Evolutionary conservation across 768 basidiomycete genomes (phyloP), one percentile per base, ranked within the genome.

Genomic region (Leccinum subtestaceum): DNA sequence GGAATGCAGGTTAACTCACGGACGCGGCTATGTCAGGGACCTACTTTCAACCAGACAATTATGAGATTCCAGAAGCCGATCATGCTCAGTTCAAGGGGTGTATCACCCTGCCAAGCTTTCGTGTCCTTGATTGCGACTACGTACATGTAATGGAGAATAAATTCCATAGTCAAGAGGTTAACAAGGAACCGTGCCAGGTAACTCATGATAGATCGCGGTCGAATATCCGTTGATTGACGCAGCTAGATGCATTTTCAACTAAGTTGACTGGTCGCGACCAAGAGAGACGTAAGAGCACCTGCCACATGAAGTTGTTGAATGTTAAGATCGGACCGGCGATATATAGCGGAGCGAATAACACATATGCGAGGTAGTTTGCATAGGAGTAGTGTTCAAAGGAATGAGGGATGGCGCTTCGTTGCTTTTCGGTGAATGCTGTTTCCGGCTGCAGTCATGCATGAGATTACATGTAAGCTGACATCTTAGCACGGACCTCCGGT

Each of bases 51-150:
- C 97, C 96, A 98, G 1, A 98, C 91, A 32, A 98, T 79, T 27
- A 96, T 89, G 50, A 98, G 80, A 69, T 96, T 98, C 96, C 95
- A 98, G 67, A 97, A 95, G 0, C 96, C 95, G 49, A 98, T 84
- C 89, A 97, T 90, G 65, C 86, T 85, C 19, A 98, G 80, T 69
- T 98, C 82, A 8, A 87, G 83, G 0, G 94, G 88, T 0, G 85
- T 82, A 65, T 88, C 83, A 5, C 89, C 91, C 4, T 70, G 63
- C 96, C 95, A 98, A 2, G 91, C 90, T 50, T 83, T 84, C 0
- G 81, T 77, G 63, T 96, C 93, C 73, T 98, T 98, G 76, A 98
- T 96, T 3, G 95, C 96, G 19, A 96, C 93, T 29, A 97, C 89
- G 66, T 97, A 95, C 90, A 98, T 97, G 71, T 83, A 93, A 70